Base-by-base conservation (phyloP, 1,284 basidiomycete species). In the Cutaneotrichosporon sp. region DNA sequence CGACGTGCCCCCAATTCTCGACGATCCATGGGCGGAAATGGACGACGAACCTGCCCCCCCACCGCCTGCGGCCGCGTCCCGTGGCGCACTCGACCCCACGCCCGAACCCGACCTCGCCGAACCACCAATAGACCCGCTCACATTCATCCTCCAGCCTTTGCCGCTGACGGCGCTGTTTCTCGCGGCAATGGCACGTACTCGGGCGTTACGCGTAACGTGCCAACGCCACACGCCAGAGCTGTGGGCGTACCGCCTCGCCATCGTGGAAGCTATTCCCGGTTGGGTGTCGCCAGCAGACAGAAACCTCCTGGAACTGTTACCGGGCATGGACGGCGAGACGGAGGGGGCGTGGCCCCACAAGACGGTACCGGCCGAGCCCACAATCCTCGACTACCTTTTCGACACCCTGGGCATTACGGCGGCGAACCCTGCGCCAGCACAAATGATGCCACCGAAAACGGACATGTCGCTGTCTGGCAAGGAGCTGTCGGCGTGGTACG, bases 401-500 rank as follows among this genome's bases (percentile, higher is more conserved):
- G 43, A 44, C n/a, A n/a, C 17, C 36, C 46, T 47, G 17, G 52
- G 55, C 13, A 23, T 49, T 12, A 8, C 37, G 22, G 26, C 49
- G 20, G n/a, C 54, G 9, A 33, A 39, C 37, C 46, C 46, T 1
- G 33, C 46, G 14, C 44, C 35, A 1, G 17, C 40, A 13, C 23
- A 50, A n/a, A 54, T 54, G 15, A 51, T 73, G 12, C 56, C 69
- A 15, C 33, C 66, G 1, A n/a, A 30, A 4, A 33, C 35, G 18
- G 30, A 7, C 15, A 34, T 26, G 18, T 45, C 17, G 13, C 35
- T 59, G 4, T 38, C 57, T 2, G 35, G 34, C 17, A 58, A 63
- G 10, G 80, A 83, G 33, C 76, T 94, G 1, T 76, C 81, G 5
- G 55, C 70, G 15, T 97, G 90, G 91, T 96, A 93, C 75, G 80